A percentile compares a stretch with the other conserved stretches of the same genome.
Evolutionary conservation across 202 grass and related monocot genomes (phyloP).

Genomic region (Alloteropsis angusta): DNA sequence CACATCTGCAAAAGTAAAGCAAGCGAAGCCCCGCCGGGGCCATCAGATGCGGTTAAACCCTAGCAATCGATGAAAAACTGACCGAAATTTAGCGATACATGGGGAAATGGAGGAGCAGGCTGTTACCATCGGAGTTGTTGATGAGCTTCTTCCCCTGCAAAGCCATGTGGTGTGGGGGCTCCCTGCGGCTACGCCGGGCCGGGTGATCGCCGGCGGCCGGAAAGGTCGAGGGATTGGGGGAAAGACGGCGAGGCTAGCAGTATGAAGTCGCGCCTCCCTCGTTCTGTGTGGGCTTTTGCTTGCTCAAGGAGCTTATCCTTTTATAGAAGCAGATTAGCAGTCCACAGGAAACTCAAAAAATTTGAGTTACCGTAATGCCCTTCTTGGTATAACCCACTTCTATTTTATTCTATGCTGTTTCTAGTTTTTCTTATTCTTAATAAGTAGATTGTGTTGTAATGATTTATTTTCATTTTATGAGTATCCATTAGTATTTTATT

Average conservation of each 20-base stretch:
- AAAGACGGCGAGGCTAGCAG: slow-evolving; percentile 20
- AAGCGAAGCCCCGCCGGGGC: background rate
- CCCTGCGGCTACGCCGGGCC: background rate
- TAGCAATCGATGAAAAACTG: slow-evolving; percentile 9
- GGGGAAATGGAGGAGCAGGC: slow-evolving; percentile 27
- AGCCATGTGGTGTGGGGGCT: slow-evolving; percentile 51
- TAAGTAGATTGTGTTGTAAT: background rate
- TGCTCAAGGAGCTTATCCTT: slow-evolving; percentile 36
- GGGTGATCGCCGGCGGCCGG: slow-evolving; percentile 22
- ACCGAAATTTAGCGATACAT: slow-evolving; percentile 19
- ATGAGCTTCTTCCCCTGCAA: slow-evolving; percentile 93
- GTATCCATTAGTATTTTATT: background rate
- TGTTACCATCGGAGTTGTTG: slow-evolving; percentile 73
- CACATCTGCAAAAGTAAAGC: slow-evolving; percentile 50
- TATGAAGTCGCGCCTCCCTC: slow-evolving; percentile 13
- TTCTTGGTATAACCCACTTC: background rate
- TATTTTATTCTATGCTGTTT: background rate
- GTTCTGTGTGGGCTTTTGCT: slow-evolving; percentile 31
- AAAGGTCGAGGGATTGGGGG: slow-evolving; percentile 18
- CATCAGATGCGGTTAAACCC: slow-evolving; percentile 22
- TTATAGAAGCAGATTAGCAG: slow-evolving; percentile 54
- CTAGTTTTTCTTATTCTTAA: background rate
- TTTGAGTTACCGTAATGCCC: slow-evolving; percentile 35
- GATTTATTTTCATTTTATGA: background rate
- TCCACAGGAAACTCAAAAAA: background rate